Evolutionary conservation across 2,329 filamentous ascomycete genomes (phyloP).

Genomic region (Fusarium nanum): DNA sequence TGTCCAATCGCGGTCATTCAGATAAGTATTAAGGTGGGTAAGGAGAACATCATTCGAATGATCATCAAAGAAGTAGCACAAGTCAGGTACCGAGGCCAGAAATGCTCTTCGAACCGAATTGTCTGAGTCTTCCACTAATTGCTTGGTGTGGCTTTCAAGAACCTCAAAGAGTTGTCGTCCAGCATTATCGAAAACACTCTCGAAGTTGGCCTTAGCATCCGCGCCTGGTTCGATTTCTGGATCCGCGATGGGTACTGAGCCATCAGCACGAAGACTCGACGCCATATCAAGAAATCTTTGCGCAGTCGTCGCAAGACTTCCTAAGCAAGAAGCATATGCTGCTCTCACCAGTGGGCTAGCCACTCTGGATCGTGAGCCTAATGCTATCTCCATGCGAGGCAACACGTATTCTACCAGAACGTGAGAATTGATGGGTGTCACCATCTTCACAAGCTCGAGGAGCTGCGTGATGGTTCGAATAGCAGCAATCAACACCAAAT

Average conservation of each 20-base stretch:
- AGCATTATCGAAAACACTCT: slow-evolving; percentile 89
- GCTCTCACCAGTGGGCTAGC: slow-evolving; percentile 81
- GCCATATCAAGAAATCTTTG: slow-evolving; percentile 90
- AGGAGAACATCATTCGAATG: slow-evolving; percentile 96
- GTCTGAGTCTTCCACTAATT: slow-evolving; percentile 87
- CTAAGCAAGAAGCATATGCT: slow-evolving; percentile 92
- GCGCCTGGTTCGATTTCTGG: slow-evolving; percentile 80
- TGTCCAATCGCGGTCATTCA: slow-evolving; percentile 97
- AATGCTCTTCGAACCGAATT: slow-evolving; percentile 90
- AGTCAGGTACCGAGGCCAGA: slow-evolving; percentile 86
- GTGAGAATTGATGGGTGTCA: slow-evolving; percentile 80
- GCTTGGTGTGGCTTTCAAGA: slow-evolving; percentile 90
- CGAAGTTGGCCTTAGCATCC: slow-evolving; percentile 76
- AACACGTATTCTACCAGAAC: slow-evolving; percentile 76
- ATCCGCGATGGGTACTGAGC: slow-evolving; percentile 80
- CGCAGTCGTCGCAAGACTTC: slow-evolving; percentile 87
- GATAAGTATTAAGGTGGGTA: slow-evolving; percentile 94
- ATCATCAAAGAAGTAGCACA: slow-evolving; percentile 95
- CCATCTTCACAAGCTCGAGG: slow-evolving; percentile 85
- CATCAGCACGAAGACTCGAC: slow-evolving; percentile 85
- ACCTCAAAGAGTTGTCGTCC: slow-evolving; percentile 82
- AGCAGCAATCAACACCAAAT: slow-evolving; percentile 86
- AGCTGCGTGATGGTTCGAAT: slow-evolving; percentile 90
- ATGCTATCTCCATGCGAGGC: slow-evolving; percentile 68
- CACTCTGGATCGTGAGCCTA: slow-evolving; percentile 57